A percentile compares a stretch with the other conserved stretches of the same genome.
phyloP scores from a whole-genome alignment of 345 rosid genomes.

The Pistacia integerrima region DNA sequence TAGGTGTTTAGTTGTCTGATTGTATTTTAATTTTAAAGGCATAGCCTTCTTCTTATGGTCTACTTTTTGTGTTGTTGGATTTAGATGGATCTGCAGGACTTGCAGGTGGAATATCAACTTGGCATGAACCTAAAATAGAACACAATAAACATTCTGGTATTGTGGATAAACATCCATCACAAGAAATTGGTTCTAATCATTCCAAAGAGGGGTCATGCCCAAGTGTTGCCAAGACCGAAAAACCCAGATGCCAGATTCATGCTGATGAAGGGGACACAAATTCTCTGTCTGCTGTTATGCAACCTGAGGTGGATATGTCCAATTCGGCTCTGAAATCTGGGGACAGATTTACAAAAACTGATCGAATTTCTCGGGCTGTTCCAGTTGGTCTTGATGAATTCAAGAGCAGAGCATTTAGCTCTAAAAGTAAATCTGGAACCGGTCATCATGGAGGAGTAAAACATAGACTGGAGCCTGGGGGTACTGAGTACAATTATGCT shows the following conservation, averaged over 20 bases:
- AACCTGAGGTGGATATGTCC: slow-evolving; percentile 26
- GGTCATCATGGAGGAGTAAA: slow-evolving; percentile 64
- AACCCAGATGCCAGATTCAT: slow-evolving; percentile 19
- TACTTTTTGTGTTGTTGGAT: slow-evolving; percentile 7
- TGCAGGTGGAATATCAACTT: slow-evolving; percentile 37
- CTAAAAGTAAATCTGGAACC: slow-evolving; percentile 60
- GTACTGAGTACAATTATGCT: slow-evolving; percentile 86
- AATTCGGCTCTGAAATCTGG: slow-evolving; percentile 33
- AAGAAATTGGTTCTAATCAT: slow-evolving; percentile 28
- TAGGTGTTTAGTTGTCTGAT: not conserved
- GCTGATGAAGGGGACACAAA: slow-evolving; percentile 30
- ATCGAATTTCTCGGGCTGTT: slow-evolving; percentile 54
- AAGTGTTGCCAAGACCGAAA: slow-evolving; percentile 30
- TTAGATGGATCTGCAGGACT: slow-evolving; percentile 49
- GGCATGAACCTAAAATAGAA: slow-evolving; percentile 29
- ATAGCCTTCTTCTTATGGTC: not conserved
- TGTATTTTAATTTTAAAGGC: not conserved
- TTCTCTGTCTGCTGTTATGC: slow-evolving; percentile 22
- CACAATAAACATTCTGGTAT: slow-evolving; percentile 19
- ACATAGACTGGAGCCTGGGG: slow-evolving; percentile 92
- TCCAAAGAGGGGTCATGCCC: slow-evolving; percentile 24
- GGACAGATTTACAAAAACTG: slow-evolving; percentile 35
- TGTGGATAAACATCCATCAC: slow-evolving; percentile 25
- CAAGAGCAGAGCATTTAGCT: slow-evolving; percentile 74
- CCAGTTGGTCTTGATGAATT: slow-evolving; percentile 89